Percentiles rank a stretch among this genome's conserved stretches.
Evolutionary conservation across 2,329 filamentous ascomycete genomes (phyloP).

Genomic region (Fusarium fujikuroi): DNA sequence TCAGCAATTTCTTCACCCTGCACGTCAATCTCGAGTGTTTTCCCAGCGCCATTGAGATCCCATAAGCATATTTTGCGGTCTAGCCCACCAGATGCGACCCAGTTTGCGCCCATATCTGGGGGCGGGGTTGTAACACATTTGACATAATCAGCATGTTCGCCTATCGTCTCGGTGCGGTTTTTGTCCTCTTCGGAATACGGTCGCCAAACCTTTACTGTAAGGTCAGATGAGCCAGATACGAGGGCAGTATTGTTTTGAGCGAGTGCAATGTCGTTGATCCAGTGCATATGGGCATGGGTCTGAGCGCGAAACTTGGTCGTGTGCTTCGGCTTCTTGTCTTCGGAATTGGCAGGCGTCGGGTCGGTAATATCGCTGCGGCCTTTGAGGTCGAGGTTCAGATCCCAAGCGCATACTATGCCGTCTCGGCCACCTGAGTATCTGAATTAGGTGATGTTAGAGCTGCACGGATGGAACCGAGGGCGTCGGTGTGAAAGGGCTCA

Average conservation of each 20-base stretch:
- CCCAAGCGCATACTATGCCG: constrained; percentile 95
- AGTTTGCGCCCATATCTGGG: constrained; percentile 70
- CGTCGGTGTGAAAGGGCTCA: constrained; percentile 58
- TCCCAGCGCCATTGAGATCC: constrained; percentile 89
- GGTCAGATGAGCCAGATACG: constrained; percentile 92
- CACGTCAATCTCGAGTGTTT: constrained; percentile 87
- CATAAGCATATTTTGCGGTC: constrained; percentile 93
- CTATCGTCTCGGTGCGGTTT: constrained; percentile 73
- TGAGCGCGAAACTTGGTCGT: constrained; percentile 70
- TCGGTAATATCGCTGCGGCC: constrained; percentile 42
- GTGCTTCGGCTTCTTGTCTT: constrained; percentile 51
- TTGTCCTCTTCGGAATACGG: constrained; percentile 72
- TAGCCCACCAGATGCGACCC: constrained; percentile 93
- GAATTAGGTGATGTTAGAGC: constrained; percentile 27
- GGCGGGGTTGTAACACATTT: constrained; percentile 88
- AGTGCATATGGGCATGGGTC: constrained; percentile 86
- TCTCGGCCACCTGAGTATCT: constrained; percentile 97
- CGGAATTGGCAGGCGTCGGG: constrained; percentile 44
- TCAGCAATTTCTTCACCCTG: constrained; percentile 83
- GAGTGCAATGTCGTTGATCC: constrained; percentile 93
- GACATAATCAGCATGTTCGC: constrained; percentile 94
- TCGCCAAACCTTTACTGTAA: constrained; percentile 92
- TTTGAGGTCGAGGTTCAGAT: constrained; percentile 78
- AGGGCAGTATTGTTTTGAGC: constrained; percentile 81
- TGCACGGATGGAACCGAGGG: constrained; percentile 8